A percentile compares a stretch with the other conserved stretches of the same genome.
Conservation (phyloP, 345 rosid genomes). For the Citrus sp. region DNA sequence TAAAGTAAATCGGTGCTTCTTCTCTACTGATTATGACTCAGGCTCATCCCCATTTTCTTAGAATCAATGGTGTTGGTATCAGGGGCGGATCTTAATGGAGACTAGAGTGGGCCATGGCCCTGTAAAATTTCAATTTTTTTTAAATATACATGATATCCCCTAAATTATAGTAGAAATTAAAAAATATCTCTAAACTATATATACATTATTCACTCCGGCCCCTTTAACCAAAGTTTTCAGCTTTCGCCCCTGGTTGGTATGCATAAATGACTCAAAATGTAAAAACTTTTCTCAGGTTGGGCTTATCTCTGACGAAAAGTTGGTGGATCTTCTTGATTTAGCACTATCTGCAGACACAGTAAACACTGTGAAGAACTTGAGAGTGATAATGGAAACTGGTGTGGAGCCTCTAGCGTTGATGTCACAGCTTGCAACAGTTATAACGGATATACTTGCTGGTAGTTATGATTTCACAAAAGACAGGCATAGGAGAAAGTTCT, state of each 20-base stretch:
- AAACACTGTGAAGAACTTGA: constrained; percentile 89
- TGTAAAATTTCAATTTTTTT: too few relatives aligned
- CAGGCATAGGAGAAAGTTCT: constrained; percentile 67
- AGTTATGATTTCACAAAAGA: constrained; percentile 84
- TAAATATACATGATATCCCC: too few relatives aligned
- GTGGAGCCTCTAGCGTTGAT: constrained; percentile 93
- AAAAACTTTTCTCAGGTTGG: constrained; percentile 60
- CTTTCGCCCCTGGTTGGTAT: background rate
- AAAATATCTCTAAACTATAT: too few relatives aligned
- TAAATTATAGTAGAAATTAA: too few relatives aligned
- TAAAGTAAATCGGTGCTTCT: background rate
- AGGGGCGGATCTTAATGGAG: too few relatives aligned
- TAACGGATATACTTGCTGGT: constrained; percentile 94
- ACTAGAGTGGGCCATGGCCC: too few relatives aligned
- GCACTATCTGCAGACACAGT: constrained; percentile 98
- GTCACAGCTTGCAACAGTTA: constrained; percentile 97
- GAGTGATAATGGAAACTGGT: constrained; percentile 89
- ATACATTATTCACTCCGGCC: too few relatives aligned
- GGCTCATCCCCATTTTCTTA: background rate
- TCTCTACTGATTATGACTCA: background rate
- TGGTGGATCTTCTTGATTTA: constrained; percentile 97
- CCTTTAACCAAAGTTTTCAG: too few relatives aligned
- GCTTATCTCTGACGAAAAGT: constrained; percentile 88
- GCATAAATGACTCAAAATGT: constrained; percentile 13
- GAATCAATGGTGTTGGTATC: constrained; percentile 6